Evolutionary conservation across 768 basidiomycete species (phyloP).

Genomic region (Dentipellis fragilis): DNA sequence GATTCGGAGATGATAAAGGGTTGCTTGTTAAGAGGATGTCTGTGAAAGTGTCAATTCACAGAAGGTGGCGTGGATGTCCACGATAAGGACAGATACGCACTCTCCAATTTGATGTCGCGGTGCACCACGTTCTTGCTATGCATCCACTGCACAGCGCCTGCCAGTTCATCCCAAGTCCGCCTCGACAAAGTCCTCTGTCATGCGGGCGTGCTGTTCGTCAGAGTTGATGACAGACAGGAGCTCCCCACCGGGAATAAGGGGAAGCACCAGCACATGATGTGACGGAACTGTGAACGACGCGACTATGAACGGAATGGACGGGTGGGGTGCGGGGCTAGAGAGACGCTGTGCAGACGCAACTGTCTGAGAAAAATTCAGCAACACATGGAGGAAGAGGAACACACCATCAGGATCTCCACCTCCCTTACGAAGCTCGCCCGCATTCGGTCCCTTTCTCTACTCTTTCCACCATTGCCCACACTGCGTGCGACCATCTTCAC

Average conservation of each 20-base stretch:
- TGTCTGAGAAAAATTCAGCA: background rate
- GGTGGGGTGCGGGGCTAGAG: constrained; percentile 66
- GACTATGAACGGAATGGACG: constrained; percentile 62
- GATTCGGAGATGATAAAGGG: constrained; percentile 24
- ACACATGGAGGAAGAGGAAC: background rate
- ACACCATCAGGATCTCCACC: constrained; percentile 11
- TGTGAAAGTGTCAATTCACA: constrained; percentile 18
- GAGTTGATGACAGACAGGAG: constrained; percentile 65
- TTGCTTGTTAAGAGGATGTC: constrained; percentile 68
- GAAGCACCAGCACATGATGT: constrained; percentile 73
- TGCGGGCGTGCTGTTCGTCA: constrained; percentile 26
- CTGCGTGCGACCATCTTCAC: constrained; percentile 17
- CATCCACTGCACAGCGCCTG: constrained; percentile 77
- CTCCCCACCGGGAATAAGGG: constrained; percentile 71
- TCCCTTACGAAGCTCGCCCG: constrained; percentile 12
- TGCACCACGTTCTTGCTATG: constrained; percentile 80
- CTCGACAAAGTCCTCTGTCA: constrained; percentile 42
- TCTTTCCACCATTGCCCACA: background rate
- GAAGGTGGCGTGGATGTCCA: background rate
- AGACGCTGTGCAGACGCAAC: constrained; percentile 22
- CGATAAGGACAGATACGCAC: constrained; percentile 25
- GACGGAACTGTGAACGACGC: constrained; percentile 55
- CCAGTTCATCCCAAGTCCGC: constrained; percentile 69
- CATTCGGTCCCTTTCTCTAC: constrained; percentile 3
- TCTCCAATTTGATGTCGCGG: constrained; percentile 85